Conservation (phyloP, 148 eudicot genomes). For the Vaccinium corymbosum region DNA sequence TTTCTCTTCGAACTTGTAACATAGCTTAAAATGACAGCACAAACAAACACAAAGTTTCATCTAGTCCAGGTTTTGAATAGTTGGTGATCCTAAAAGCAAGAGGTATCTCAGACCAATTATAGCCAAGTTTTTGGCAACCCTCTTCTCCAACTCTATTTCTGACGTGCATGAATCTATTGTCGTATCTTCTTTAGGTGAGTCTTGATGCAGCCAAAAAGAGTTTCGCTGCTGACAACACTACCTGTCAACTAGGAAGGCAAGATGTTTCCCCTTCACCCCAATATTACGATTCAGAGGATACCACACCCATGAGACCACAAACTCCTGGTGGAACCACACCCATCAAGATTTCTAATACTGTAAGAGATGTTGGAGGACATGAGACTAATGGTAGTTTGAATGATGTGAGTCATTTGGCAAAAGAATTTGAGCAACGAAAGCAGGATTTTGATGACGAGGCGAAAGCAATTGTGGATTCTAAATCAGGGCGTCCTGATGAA, state of each 20-base stretch:
- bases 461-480: slow-evolving; percentile 47
- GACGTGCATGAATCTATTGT: not conserved
- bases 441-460: slow-evolving; percentile 69
- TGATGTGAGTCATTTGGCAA: slow-evolving; percentile 37
- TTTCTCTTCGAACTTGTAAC: not conserved
- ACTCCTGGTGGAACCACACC: slow-evolving; percentile 59
- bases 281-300: slow-evolving; percentile 57
- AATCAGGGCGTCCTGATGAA: slow-evolving; percentile 46
- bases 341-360: slow-evolving; percentile 28
- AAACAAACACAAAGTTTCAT: not conserved
- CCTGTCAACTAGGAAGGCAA: slow-evolving; percentile 35
- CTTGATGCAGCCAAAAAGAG: slow-evolving; percentile 48
- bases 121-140: not conserved
- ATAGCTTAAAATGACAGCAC: not conserved
- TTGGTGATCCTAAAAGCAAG: not conserved
- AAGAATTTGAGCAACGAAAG: slow-evolving; percentile 63
- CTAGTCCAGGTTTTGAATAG: not conserved
- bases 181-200: slow-evolving; percentile 30
- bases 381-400: slow-evolving; percentile 41
- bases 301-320: slow-evolving; percentile 37
- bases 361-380: slow-evolving; percentile 33
- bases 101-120: not conserved
- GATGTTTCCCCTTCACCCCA: slow-evolving; percentile 45
- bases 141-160: not conserved
- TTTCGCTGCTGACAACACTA: slow-evolving; percentile 34